Conservation (phyloP, 306 rosid genomes). For the Mucuna pruriens region DNA sequence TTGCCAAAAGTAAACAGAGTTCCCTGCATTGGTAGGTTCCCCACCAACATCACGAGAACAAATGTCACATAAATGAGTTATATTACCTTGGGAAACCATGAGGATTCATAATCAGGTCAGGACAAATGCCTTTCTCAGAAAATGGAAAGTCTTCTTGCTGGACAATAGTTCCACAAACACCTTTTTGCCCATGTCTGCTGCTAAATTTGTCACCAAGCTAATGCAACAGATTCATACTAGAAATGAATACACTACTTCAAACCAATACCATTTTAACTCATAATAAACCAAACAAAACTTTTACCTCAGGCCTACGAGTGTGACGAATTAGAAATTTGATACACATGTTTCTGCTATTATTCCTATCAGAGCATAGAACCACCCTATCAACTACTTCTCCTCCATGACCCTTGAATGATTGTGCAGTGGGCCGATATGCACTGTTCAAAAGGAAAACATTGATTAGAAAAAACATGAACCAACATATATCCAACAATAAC, state of each 20-base stretch:
- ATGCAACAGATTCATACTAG: conserved; percentile 28
- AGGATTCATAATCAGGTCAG: conserved; percentile 97
- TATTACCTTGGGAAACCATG: conserved; percentile 95
- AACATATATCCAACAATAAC: conserved; percentile 2
- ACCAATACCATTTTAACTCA: conserved; percentile 5
- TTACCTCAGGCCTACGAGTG: conserved; percentile 97
- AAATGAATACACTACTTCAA: conserved; percentile 29
- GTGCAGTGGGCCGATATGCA: conserved; percentile 51
- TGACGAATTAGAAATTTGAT: conserved; percentile 79
- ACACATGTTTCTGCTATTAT: conserved; percentile 66
- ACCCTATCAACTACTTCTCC: conserved; percentile 95
- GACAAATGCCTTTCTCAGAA: conserved; percentile 97
- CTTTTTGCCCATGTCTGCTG: conserved; percentile 99
- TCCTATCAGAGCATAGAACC: conserved; percentile 78
- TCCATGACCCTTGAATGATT: conserved; percentile 67
- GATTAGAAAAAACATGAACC: conserved; percentile 34
- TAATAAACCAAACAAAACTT: conserved; percentile 27
- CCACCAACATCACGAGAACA: not conserved
- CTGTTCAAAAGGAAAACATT: conserved; percentile 48
- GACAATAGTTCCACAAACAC: conserved; percentile 95
- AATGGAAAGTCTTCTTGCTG: conserved; percentile 97
- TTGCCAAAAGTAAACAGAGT: not conserved
- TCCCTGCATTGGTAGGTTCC: not conserved
- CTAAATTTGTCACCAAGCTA: conserved; percentile 98
- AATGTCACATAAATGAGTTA: conserved; percentile 8